A percentile compares a stretch with the other conserved stretches of the same genome.
phyloP scores from a whole-genome alignment of 2,329 filamentous ascomycete species.

The Neoscytalidium dimidiatum region DNA sequence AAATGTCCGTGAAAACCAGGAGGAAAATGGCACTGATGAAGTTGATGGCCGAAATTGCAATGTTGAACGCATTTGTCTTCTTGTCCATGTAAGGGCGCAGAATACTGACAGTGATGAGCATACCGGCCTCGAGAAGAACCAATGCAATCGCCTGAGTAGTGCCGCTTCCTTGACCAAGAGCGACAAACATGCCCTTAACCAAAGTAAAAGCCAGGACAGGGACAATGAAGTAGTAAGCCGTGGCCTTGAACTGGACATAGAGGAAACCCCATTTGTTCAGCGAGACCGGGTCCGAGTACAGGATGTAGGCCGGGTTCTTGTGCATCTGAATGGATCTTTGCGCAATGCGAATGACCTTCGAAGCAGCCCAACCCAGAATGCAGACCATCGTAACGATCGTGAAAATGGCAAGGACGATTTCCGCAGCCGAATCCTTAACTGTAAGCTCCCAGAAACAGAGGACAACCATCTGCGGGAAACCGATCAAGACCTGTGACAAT shows the following conservation, averaged over 20 bases:
- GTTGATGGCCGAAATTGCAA: constrained; percentile 85
- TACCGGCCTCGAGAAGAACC: constrained; percentile 77
- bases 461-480: constrained; percentile 87
- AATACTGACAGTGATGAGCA: constrained; percentile 75
- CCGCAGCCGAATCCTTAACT: constrained; percentile 77
- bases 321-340: constrained; percentile 87
- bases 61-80: constrained; percentile 96
- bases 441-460: constrained; percentile 95
- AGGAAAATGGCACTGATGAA: constrained; percentile 90
- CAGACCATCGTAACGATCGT: constrained; percentile 80
- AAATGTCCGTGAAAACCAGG: constrained; percentile 83
- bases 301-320: constrained; percentile 94
- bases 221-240: constrained; percentile 92
- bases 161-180: constrained; percentile 70
- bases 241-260: constrained; percentile 94
- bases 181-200: constrained; percentile 88
- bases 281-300: constrained; percentile 91
- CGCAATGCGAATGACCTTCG: constrained; percentile 86
- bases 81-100: constrained; percentile 98
- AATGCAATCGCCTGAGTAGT: constrained; percentile 79
- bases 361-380: constrained; percentile 81
- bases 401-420: constrained; percentile 84
- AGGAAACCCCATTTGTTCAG: constrained; percentile 98
- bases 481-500: constrained; percentile 64
- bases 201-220: constrained; percentile 76